Conservation (phyloP, 139 green algal genomes). For the Chlorella sp. region DNA sequence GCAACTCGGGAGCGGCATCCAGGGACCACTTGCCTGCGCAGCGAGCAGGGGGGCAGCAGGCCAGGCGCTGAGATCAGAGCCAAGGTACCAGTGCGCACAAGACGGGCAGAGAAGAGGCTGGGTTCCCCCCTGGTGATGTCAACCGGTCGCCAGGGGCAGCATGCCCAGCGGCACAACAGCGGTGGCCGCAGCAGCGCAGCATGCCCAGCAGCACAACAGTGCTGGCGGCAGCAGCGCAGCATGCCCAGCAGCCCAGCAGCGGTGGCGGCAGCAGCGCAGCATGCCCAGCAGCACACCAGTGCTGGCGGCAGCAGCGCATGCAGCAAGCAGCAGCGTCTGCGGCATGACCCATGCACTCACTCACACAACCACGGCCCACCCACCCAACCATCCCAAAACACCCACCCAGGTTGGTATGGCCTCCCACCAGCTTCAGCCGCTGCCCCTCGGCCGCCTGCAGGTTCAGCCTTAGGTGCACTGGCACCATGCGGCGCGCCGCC, state of each 20-base stretch:
- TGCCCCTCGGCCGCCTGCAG: not conserved
- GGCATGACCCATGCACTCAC: not conserved
- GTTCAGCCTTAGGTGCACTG: not conserved
- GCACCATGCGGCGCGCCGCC: not conserved
- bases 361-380: not conserved
- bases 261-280: not conserved
- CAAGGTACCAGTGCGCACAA: not conserved
- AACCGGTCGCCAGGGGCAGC: too few relatives aligned
- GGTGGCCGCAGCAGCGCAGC: not conserved
- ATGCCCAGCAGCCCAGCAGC: too few relatives aligned
- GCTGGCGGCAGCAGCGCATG: not conserved
- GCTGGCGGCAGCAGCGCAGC: too few relatives aligned
- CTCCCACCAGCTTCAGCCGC: constrained; percentile 18
- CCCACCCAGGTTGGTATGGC: constrained; percentile 8
- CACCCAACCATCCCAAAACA: not conserved
- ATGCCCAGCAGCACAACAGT: not conserved
- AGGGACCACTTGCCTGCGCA: constrained; percentile 14
- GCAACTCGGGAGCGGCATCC: not conserved
- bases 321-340: not conserved
- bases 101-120: too few relatives aligned
- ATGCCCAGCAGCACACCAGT: not conserved
- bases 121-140: too few relatives aligned
- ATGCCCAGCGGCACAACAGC: too few relatives aligned
- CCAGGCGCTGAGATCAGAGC: not conserved
- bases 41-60: not conserved